A percentile compares a stretch with the other conserved stretches of the same genome.
Conservation (phyloP, 2,329 filamentous ascomycete species). For the Monascus ruber region DNA sequence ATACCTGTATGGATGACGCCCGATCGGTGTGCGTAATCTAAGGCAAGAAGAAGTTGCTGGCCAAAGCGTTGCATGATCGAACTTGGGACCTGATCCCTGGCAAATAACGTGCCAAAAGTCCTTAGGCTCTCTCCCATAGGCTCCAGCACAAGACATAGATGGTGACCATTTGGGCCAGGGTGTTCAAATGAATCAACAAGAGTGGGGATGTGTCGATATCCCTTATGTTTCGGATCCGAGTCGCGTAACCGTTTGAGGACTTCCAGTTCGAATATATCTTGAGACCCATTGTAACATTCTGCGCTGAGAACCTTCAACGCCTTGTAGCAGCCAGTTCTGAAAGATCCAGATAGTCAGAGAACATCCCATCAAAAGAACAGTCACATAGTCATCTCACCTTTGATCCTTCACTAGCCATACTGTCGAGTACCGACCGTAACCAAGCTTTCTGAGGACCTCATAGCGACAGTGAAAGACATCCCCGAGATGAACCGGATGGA, state of each 20-base stretch:
- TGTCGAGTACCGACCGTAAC: conserved; percentile 2
- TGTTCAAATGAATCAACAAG: conserved; percentile 14
- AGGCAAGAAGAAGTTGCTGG: conserved; percentile 10
- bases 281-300: conserved; percentile 2
- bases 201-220: conserved; percentile 10
- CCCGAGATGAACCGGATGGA: conserved; percentile 3
- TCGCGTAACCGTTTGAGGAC: conserved; percentile 7
- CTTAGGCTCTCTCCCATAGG: conserved; percentile 13
- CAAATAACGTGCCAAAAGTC: conserved; percentile 6
- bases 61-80: conserved; percentile 10
- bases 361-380: too few species aligned
- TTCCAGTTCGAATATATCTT: conserved; percentile 9
- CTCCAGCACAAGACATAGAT: conserved; percentile 15
- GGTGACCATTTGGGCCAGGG: conserved; percentile 10
- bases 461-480: conserved; percentile 3
- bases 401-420: conserved; percentile 2
- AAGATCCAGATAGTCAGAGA: too few species aligned
- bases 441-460: conserved; percentile 2
- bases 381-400: too few species aligned
- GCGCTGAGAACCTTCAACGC: not conserved
- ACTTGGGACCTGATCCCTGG: conserved; percentile 7
- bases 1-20: conserved; percentile 13
- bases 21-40: conserved; percentile 14
- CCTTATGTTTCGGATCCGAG: conserved; percentile 1
- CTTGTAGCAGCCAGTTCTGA: not conserved